Conservation (phyloP, 2,329 filamentous ascomycete species). For the Arthrobotrys sinensis region DNA sequence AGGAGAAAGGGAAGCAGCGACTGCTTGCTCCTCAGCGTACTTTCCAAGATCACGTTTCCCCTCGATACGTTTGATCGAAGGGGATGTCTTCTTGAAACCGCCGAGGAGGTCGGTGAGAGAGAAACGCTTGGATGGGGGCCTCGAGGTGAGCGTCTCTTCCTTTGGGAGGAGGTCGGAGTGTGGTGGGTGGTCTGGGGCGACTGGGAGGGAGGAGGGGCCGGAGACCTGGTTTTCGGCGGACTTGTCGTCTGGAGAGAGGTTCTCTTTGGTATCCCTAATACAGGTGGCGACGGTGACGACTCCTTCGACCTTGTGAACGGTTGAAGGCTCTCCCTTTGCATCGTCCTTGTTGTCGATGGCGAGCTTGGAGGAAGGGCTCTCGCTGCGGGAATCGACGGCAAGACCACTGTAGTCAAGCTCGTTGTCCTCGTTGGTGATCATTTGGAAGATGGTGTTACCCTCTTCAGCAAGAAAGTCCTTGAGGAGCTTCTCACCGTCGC, state of each 20-base stretch:
- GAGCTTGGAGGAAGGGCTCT: background rate
- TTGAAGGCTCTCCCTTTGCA: background rate
- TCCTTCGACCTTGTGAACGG: background rate
- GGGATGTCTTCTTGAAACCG: constrained; percentile 19
- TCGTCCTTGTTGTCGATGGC: background rate
- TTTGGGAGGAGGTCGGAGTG: background rate
- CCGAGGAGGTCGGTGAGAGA: constrained; percentile 27
- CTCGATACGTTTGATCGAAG: constrained; percentile 19
- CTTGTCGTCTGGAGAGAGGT: background rate
- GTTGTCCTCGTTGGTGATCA: background rate
- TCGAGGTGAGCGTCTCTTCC: background rate
- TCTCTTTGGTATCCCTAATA: constrained; percentile 23
- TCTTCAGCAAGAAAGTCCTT: constrained; percentile 11
- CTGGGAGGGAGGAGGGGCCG: background rate
- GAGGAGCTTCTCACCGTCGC: constrained; percentile 20
- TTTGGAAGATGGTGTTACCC: background rate
- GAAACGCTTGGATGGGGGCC: constrained; percentile 34
- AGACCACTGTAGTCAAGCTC: constrained; percentile 38
- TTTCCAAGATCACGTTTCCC: constrained; percentile 20
- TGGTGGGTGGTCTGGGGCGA: background rate
- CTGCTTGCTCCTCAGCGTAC: constrained; percentile 17
- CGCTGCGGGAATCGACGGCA: constrained; percentile 26
- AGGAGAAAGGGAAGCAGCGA: background rate
- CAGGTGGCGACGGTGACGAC: background rate
- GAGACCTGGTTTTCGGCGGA: background rate